These are phyloP conservation scores for Boeremia lycopersici DNA, from an alignment of 2,329 filamentous ascomycete species.

Conservation along the genomic window DNA sequence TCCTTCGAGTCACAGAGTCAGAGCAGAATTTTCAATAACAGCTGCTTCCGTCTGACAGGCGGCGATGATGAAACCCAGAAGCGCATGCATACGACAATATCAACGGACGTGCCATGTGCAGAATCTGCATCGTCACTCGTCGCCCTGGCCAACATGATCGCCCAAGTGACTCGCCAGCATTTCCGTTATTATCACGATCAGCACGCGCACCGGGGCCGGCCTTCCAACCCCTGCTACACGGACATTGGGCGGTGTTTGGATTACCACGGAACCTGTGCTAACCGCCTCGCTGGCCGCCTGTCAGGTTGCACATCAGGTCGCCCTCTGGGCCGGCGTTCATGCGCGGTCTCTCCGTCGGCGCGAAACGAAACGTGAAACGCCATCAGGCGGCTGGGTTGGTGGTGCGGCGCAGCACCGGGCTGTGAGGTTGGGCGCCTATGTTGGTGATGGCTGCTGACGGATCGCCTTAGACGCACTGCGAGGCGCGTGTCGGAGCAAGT, in stretches of 20 bases:
- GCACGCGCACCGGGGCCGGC: background rate
- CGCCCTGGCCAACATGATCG: background rate
- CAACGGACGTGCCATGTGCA: background rate
- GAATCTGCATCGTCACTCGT: background rate
- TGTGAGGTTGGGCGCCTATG: slow-evolving; percentile 10
- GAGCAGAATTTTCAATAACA: background rate
- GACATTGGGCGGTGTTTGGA: background rate
- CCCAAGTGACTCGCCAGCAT: background rate
- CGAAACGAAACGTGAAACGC: slow-evolving; percentile 13
- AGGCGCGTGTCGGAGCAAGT: background rate
- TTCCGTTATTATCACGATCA: background rate
- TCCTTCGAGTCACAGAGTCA: background rate
- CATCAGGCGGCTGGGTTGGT: slow-evolving; percentile 1
- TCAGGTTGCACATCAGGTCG: slow-evolving; percentile 6
- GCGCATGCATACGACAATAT: background rate
- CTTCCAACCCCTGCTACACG: background rate
- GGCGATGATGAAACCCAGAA: background rate
- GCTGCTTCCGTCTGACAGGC: background rate
- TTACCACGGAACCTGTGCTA: slow-evolving; percentile 1
- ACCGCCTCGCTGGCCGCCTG: slow-evolving; percentile 4
- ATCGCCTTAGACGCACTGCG: slow-evolving; percentile 11
- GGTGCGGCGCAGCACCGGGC: slow-evolving; percentile 16
- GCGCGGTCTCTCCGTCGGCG: slow-evolving; percentile 3
- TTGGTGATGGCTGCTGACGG: slow-evolving; percentile 17
- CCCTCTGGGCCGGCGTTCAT: slow-evolving; percentile 5